phyloP scores from a whole-genome alignment of 805 yeast genomes.

The Saturnispora hagleri region DNA sequence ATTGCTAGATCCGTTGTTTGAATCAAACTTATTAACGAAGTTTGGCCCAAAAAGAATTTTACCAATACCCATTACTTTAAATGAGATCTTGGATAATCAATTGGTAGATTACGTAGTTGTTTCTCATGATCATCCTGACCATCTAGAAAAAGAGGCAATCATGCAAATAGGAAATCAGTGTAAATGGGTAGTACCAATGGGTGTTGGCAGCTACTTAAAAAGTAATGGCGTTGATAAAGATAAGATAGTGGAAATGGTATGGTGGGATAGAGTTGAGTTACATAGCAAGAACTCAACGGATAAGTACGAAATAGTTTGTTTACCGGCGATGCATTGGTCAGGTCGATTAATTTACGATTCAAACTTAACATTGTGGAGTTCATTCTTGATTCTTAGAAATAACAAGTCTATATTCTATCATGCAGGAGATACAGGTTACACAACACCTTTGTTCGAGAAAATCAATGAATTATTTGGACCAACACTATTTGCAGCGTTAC shows the following conservation, averaged over 20 bases:
- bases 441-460: conserved; percentile 58
- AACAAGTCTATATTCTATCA: conserved; percentile 72
- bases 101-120: conserved; percentile 66
- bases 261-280: conserved; percentile 69
- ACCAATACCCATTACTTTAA: conserved; percentile 59
- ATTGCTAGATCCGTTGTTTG: conserved; percentile 79
- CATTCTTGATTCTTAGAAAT: conserved; percentile 61
- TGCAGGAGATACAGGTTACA: conserved; percentile 93
- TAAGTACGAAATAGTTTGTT: conserved; percentile 70
- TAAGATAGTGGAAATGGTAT: conserved; percentile 62
- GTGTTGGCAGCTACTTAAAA: conserved; percentile 53
- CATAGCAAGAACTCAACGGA: conserved; percentile 26
- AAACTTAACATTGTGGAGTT: conserved; percentile 81
- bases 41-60: conserved; percentile 83
- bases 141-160: conserved; percentile 61
- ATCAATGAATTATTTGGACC: conserved; percentile 61
- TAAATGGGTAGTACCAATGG: conserved; percentile 83
- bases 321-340: conserved; percentile 97
- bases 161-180: conserved; percentile 46
- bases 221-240: conserved; percentile 46
- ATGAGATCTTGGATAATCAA: conserved; percentile 41
- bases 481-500: conserved; percentile 60
- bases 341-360: conserved; percentile 78
- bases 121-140: conserved; percentile 95
- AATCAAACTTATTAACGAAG: conserved; percentile 49